phyloP scores from a whole-genome alignment of 2,329 filamentous ascomycete species.

The Neonectria ditissima region DNA sequence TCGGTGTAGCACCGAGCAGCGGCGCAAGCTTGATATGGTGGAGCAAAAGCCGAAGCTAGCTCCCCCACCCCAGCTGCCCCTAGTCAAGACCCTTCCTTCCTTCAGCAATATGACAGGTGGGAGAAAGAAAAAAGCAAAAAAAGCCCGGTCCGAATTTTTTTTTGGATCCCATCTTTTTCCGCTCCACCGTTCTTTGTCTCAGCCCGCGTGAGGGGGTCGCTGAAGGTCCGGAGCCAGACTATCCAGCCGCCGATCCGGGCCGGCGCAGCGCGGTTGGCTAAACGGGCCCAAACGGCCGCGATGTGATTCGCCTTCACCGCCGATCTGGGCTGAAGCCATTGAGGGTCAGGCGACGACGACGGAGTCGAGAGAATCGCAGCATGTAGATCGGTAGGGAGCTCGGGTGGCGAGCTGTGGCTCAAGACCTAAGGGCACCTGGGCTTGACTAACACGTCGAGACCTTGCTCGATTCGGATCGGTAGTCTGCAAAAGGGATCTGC shows the following conservation, averaged over 20 bases:
- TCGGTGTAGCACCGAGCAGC: conserved; percentile 13
- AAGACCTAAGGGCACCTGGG: conserved; percentile 1
- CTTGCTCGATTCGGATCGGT: conserved; percentile 9
- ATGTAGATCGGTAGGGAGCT: conserved; percentile 6
- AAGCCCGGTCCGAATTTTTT: neutral
- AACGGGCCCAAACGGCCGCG: conserved; percentile 7
- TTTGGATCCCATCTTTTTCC: neutral
- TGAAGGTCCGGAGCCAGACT: conserved; percentile 9
- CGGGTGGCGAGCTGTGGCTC: conserved; percentile 12
- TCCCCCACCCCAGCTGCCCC: conserved; percentile 4
- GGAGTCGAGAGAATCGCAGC: conserved; percentile 9
- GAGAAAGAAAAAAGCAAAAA: conserved; percentile 7
- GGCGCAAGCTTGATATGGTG: conserved; percentile 13
- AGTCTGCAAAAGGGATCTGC: neutral
- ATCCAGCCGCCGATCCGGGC: conserved; percentile 24
- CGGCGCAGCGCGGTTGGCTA: conserved; percentile 18
- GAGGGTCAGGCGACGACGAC: conserved; percentile 8
- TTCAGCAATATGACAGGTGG: conserved; percentile 18
- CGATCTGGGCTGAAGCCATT: conserved; percentile 19
- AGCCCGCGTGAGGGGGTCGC: conserved; percentile 14
- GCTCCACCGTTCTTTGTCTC: conserved; percentile 9
- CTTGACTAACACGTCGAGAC: conserved; percentile 10
- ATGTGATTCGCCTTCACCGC: conserved; percentile 18
- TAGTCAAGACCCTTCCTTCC: conserved; percentile 10
- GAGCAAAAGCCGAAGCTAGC: conserved; percentile 12